phyloP scores from a whole-genome alignment of 345 rosid species.

The Aquilaria sinensis region DNA sequence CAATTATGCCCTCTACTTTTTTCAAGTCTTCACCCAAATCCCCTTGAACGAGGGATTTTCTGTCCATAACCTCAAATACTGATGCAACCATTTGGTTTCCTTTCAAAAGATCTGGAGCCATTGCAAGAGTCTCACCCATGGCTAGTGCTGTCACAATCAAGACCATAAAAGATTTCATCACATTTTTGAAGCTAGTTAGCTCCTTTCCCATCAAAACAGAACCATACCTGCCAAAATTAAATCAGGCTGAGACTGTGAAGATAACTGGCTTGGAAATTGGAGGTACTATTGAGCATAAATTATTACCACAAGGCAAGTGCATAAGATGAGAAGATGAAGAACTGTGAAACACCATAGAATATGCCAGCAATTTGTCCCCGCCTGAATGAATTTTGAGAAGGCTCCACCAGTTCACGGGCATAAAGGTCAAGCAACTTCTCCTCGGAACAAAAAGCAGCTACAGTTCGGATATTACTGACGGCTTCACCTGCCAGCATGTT shows the following conservation, averaged over 20 bases:
- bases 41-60: constrained; percentile 57
- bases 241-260: constrained; percentile 3
- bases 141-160: constrained; percentile 91
- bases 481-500: constrained; percentile 98
- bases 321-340: constrained; percentile 93
- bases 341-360: constrained; percentile 88
- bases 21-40: constrained; percentile 61
- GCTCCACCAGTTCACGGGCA: constrained; percentile 69
- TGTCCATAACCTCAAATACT: constrained; percentile 72
- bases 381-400: constrained; percentile 59
- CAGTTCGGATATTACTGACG: constrained; percentile 86
- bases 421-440: constrained; percentile 83
- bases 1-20: constrained; percentile 67
- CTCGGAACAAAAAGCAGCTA: constrained; percentile 90
- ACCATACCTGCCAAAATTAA: constrained; percentile 61
- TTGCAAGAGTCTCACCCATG: constrained; percentile 91
- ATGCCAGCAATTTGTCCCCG: constrained; percentile 95
- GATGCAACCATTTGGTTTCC: constrained; percentile 97
- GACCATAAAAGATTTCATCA: constrained; percentile 96
- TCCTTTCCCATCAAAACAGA: constrained; percentile 87
- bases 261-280: neutral
- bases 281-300: constrained; percentile 5
- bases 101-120: constrained; percentile 85
- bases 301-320: constrained; percentile 91
- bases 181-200: constrained; percentile 64